Evolutionary conservation across 1,284 basidiomycete species (phyloP).

Genomic region (Grifola frondosa): DNA sequence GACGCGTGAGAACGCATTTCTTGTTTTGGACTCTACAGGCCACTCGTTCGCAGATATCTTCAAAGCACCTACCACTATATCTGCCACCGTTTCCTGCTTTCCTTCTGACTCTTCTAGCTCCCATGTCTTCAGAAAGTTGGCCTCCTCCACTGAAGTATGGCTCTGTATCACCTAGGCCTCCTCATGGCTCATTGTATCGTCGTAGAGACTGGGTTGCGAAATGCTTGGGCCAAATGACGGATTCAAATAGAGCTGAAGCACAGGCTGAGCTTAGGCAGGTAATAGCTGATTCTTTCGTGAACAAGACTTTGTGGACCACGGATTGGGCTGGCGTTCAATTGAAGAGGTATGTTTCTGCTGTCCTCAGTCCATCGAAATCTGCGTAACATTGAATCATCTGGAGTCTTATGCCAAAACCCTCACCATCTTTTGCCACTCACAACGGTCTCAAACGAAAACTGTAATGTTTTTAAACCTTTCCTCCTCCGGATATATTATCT

Average conservation of each 20-base stretch:
- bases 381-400: conserved; percentile 13
- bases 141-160: conserved; percentile 40
- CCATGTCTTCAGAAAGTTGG: conserved; percentile 39
- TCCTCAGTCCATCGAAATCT: background rate
- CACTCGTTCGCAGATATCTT: background rate
- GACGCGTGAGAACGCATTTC: no score
- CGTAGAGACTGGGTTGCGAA: conserved; percentile 81
- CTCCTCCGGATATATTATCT: no score
- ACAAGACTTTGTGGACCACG: conserved; percentile 82
- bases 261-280: conserved; percentile 83
- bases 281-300: conserved; percentile 79
- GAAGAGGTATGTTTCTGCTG: conserved; percentile 55
- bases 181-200: conserved; percentile 3
- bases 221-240: conserved; percentile 80
- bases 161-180: background rate
- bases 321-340: conserved; percentile 85
- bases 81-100: background rate
- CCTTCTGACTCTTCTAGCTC: conserved; percentile 4
- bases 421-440: conserved; percentile 43
- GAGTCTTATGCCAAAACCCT: conserved; percentile 68
- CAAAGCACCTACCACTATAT: background rate
- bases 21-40: no score
- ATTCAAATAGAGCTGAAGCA: conserved; percentile 70
- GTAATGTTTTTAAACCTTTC: conserved; percentile 33
- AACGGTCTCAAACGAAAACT: conserved; percentile 67